Base-by-base conservation (phyloP, 2,329 filamentous ascomycete genomes). In the Pseudohalonectria lignicola region DNA sequence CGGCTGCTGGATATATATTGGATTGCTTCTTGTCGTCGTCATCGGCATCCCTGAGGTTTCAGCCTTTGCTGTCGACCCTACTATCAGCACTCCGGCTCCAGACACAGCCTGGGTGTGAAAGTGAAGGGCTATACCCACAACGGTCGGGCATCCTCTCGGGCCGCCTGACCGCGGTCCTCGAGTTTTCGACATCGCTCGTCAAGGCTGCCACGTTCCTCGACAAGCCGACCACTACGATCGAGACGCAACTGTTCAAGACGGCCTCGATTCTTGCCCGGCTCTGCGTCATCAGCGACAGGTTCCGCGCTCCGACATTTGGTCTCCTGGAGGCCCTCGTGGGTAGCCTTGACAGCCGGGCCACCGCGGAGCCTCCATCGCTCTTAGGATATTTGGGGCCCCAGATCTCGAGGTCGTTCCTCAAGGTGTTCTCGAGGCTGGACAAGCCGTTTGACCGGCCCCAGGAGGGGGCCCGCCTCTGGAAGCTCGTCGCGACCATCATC, bases 281-380 rank as follows among this genome's bases (percentile, higher is more conserved):
- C 2, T 90, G 84, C 53, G 83, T 82, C 2, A 69, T 74, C 2
- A 74, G 79, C 43, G 76, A 83, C 43, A 57, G 62, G 7, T 86
- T 84, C 56, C 77, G 74, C 48, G 64, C 69, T 12, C 71, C 79
- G 2, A 74, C 82, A 1, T 69, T 88, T 23, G 67, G 71, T 19
- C 63, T 95, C 2, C 64, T 94, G 7, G 79, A 87, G 43, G 74
- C 79, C 10, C 61, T 94, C 15, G 77, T 94, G 20, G 68, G 79
- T 31, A 79, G 74, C 46, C 80, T 82, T 18, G 76, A 79, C 18
- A 75, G 75, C 43, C 63, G 69, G 13, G 62, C 71, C 9, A 41
- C 42, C 21, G 70, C 69, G n/a, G 87, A 95, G 48, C 86, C 88
- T 1, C 85, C 86, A n/a, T 95, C 90, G 6, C 69, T 98, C n/a